These are phyloP conservation scores for Pilobolus umbonatus DNA, from an alignment of 192 early-diverging fungal species.

Conservation along the genomic window DNA sequence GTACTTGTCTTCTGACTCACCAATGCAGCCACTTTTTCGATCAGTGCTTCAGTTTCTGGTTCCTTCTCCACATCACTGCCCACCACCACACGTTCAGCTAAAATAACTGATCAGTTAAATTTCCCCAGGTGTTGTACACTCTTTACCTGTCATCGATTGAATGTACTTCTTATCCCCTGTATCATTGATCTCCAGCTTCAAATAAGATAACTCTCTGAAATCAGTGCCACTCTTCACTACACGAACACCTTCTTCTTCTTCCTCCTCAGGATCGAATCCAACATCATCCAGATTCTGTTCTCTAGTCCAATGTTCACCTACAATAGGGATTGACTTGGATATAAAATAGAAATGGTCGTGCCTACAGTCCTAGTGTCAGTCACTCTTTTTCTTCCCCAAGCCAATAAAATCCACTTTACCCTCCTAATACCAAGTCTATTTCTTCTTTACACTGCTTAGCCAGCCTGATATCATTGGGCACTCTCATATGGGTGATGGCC, in stretches of 20 bases:
- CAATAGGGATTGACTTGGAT: constrained; percentile 44
- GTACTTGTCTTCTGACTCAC: constrained; percentile 47
- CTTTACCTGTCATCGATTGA: constrained; percentile 27
- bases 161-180: constrained; percentile 26
- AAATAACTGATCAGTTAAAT: background rate
- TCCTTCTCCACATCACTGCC: constrained; percentile 37
- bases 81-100: constrained; percentile 42
- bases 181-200: constrained; percentile 35
- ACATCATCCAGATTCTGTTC: constrained; percentile 31
- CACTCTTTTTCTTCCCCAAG: no score
- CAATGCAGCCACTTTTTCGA: constrained; percentile 40
- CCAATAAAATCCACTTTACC: constrained; percentile 38
- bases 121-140: background rate
- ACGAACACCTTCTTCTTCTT: constrained; percentile 27
- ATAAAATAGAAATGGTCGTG: constrained; percentile 69
- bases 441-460: constrained; percentile 43
- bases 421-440: constrained; percentile 66
- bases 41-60: constrained; percentile 36
- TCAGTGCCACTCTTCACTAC: constrained; percentile 68
- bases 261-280: constrained; percentile 38
- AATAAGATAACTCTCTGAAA: constrained; percentile 57
- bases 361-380: no score
- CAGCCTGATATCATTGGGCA: constrained; percentile 62
- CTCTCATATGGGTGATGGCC: constrained; percentile 68
- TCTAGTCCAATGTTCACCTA: constrained; percentile 33